These are phyloP conservation scores for Rhodotorula sphaerocarpa DNA, from an alignment of 768 basidiomycete genomes.

Conservation along the genomic window DNA sequence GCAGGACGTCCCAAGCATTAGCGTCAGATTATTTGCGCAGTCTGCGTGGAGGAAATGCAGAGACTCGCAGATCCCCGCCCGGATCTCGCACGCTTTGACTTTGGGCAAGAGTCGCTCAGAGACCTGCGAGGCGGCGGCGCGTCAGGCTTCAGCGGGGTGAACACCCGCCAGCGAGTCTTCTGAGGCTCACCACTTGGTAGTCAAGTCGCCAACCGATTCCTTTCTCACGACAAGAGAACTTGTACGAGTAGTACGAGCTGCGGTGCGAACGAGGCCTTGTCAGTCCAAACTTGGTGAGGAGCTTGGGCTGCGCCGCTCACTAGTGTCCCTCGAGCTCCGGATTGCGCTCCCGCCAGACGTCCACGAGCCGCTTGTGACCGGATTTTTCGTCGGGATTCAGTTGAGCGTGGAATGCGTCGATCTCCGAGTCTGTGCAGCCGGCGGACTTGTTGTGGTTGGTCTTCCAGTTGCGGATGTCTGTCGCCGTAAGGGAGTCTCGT, in stretches of 20 bases:
- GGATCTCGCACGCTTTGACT: constrained; percentile 74
- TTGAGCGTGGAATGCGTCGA: constrained; percentile 62
- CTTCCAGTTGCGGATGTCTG: constrained; percentile 39
- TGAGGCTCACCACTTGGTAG: constrained; percentile 48
- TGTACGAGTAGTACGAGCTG: constrained; percentile 52
- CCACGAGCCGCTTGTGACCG: constrained; percentile 53
- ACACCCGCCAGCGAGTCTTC: not conserved
- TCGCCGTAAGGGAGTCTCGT: not conserved
- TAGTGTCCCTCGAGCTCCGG: constrained; percentile 54
- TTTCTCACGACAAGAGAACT: constrained; percentile 69
- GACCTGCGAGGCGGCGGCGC: constrained; percentile 49
- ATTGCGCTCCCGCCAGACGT: constrained; percentile 61
- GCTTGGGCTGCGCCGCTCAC: no score
- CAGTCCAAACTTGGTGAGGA: no score
- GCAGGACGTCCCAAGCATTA: not conserved
- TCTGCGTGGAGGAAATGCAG: no score
- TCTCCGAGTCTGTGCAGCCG: constrained; percentile 76
- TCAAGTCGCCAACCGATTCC: constrained; percentile 75
- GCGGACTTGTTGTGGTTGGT: constrained; percentile 79
- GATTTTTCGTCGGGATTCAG: constrained; percentile 49
- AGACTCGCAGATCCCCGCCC: constrained; percentile 56
- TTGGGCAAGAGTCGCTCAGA: constrained; percentile 58
- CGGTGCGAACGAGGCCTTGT: no score
- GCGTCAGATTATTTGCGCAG: not conserved
- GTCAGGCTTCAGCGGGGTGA: not conserved